Conservation (phyloP, 2,329 filamentous ascomycete species). For the Myriosclerotinia scirpicola region DNA sequence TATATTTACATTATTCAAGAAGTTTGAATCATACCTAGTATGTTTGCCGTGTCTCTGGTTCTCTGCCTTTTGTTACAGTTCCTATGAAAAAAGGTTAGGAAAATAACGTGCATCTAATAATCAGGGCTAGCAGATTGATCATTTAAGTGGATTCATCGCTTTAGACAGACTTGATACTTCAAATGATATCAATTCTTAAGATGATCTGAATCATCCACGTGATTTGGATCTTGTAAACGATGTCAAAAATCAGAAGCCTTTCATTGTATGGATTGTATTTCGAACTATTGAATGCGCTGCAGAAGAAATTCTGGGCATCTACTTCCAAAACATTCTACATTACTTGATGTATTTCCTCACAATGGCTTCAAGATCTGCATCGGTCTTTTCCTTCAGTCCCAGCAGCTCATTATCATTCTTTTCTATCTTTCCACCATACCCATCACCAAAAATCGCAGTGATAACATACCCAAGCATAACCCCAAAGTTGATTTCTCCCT, state of each 20-base stretch:
- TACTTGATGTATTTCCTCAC: conserved; percentile 26
- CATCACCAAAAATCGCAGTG: conserved; percentile 39
- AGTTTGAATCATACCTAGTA: background rate
- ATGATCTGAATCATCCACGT: no score
- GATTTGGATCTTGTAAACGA: no score
- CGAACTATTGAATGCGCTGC: no score
- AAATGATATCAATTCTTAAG: no score
- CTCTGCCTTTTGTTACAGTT: background rate
- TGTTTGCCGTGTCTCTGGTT: background rate
- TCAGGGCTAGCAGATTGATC: no score
- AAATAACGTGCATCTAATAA: no score
- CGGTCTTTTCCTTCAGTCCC: conserved; percentile 44
- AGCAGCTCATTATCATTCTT: conserved; percentile 46
- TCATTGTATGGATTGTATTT: no score
- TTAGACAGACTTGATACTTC: no score
- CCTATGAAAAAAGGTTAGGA: no score
- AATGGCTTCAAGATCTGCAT: conserved; percentile 44
- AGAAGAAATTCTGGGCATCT: background rate
- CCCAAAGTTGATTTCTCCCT: conserved; percentile 36
- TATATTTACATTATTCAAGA: background rate
- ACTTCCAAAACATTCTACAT: background rate
- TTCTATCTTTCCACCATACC: conserved; percentile 41
- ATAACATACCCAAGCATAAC: conserved; percentile 42
- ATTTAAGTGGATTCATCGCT: no score
- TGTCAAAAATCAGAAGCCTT: no score